Base-by-base conservation (phyloP, 225 moss, liverwort and hornwort genomes). In the Antitrichia curtipendula region DNA sequence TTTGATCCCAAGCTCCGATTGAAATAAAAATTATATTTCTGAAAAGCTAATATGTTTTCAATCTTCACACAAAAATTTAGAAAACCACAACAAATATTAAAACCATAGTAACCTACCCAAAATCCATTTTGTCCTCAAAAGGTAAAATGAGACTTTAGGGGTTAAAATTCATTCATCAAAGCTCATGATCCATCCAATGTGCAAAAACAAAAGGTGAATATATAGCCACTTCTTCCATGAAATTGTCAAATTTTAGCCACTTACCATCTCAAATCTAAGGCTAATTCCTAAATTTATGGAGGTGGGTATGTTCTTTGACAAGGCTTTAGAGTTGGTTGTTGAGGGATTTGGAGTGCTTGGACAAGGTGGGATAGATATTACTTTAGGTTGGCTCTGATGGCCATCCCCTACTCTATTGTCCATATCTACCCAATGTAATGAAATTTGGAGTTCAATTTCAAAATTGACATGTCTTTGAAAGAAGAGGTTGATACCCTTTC, bases 371-470 rank as follows among this genome's bases (percentile, higher is more conserved):
- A 3, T 1, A 73, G 0, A 4, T 31, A 47, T 47, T 1, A 4
- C 32, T 50, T 32, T 14, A 22, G 13, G 1, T 8, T 75, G 5
- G 5, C 3, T 1, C 14, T 34, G 4, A 7, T 50, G 2, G 5
- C 5, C 13, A 75, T 12, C 3, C 7, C 3, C 8, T 75, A 2
- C 8, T 76, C 1, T 1, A 0, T 21, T 0, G 0, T 52, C 13
- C 3, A 22, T 52, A 13, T 22, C 34, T 34, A 5, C 5, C 4
- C 2, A 8, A 53, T 36, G 4, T 36, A 36, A 76, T 24, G 13
- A 9, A 23, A 23, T 36, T 50, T 75, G 3, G 0, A 52, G 2
- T 52, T 75, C 3, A 8, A 0, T 9, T n/a, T 16, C n/a, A 54
- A n/a, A 75, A 36, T 4, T 1, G 1, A 1, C 9, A 53, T 34